These are phyloP conservation scores for Eleusine coracana DNA, from an alignment of 176 grass and related monocot genomes.

Conservation along the genomic window DNA sequence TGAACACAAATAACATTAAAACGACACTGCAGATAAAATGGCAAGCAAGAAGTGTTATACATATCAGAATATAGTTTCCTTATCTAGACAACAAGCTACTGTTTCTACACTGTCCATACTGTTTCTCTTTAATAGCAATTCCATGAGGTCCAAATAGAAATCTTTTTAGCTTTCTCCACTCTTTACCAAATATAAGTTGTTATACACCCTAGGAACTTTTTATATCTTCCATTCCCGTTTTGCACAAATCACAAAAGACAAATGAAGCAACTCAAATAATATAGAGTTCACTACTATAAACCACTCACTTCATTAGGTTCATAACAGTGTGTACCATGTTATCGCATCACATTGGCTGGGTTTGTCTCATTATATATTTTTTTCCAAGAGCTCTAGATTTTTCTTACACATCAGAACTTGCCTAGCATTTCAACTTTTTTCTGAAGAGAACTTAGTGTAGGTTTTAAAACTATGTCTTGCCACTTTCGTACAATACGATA, in stretches of 20 bases:
- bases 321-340: slow-evolving; percentile 20
- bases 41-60: slow-evolving; percentile 6
- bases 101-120: not conserved
- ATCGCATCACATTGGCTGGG: not conserved
- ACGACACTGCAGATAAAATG: not conserved
- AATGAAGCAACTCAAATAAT: not conserved
- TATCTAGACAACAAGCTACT: not conserved
- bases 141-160: not conserved
- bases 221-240: not conserved
- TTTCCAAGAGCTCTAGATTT: not conserved
- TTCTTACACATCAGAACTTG: slow-evolving; percentile 5
- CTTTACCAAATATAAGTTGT: not conserved
- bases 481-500: slow-evolving; percentile 12
- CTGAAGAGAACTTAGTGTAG: not conserved
- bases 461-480: slow-evolving; percentile 6
- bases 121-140: not conserved
- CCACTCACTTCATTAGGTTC: not conserved
- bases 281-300: not conserved
- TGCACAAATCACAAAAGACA: not conserved
- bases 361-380: not conserved
- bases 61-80: slow-evolving; percentile 18
- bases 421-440: not conserved
- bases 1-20: slow-evolving; percentile 36
- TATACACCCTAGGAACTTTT: not conserved
- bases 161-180: not conserved